These are phyloP conservation scores for Durotheca rogersii DNA, from an alignment of 495 filamentous ascomycete species.

Conservation along the genomic window DNA sequence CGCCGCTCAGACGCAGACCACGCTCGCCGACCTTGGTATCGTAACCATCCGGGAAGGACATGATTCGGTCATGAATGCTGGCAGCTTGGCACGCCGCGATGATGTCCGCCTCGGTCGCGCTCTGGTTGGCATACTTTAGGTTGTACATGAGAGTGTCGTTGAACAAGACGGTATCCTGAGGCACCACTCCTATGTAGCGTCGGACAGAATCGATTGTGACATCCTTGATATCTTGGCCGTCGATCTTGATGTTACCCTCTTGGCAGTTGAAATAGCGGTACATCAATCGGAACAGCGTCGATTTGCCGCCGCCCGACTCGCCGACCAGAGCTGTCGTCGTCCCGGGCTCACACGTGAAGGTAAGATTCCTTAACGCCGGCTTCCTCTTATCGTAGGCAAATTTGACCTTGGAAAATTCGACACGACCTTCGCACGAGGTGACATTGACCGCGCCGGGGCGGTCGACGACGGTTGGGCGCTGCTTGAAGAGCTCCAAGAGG, in stretches of 20 bases:
- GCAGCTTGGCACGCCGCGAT: slow-evolving; percentile 87
- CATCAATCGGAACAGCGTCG: slow-evolving; percentile 91
- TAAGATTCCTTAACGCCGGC: slow-evolving; percentile 78
- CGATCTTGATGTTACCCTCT: slow-evolving; percentile 76
- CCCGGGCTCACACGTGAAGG: slow-evolving; percentile 79
- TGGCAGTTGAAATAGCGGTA: slow-evolving; percentile 91
- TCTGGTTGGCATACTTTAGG: slow-evolving; percentile 86
- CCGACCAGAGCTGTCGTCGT: slow-evolving; percentile 95
- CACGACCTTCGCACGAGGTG: slow-evolving; percentile 70
- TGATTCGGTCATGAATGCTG: slow-evolving; percentile 93
- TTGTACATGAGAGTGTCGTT: slow-evolving; percentile 98
- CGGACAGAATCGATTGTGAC: slow-evolving; percentile 93
- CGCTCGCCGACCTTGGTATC: slow-evolving; percentile 92
- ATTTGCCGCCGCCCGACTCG: slow-evolving; percentile 95
- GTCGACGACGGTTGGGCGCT: slow-evolving; percentile 83
- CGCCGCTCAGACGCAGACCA: slow-evolving; percentile 86
- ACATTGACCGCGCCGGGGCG: slow-evolving; percentile 51
- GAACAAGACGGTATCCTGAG: slow-evolving; percentile 94
- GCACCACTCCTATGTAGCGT: slow-evolving; percentile 88
- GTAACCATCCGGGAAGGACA: slow-evolving; percentile 90
- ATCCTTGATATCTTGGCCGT: slow-evolving; percentile 79
- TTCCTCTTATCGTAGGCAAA: slow-evolving; percentile 90
- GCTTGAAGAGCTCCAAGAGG: slow-evolving; percentile 89
- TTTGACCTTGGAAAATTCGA: slow-evolving; percentile 81
- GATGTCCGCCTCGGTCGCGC: slow-evolving; percentile 82